Base-by-base conservation (phyloP, 257 asterid genomes). In the Petunia axillaris region DNA sequence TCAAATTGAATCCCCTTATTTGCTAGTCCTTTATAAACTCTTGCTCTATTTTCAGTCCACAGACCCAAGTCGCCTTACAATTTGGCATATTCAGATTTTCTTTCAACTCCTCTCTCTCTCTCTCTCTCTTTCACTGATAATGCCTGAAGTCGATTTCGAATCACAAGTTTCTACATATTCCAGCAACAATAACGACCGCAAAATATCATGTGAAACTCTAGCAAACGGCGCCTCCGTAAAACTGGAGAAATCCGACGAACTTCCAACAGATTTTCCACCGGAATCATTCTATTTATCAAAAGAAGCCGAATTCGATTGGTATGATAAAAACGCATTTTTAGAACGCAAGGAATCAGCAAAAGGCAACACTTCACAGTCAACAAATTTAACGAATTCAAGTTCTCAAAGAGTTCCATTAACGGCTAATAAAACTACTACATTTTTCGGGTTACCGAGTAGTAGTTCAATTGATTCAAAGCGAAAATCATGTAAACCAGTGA, bases 301-400 rank as follows among this genome's bases (percentile, higher is more conserved):
- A 60, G 99, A 93, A 15, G 97, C 95, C 0, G 99, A 90, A 76
- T 87, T 87, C 81, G 98, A 94, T 10, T 94, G 98, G 98, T 91
- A 90, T 80, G 95, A 94, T 64, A 91, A 94, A 2, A 89, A 89
- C 84, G 97, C 97, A 8, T 82, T 92, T 80, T 82, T 82, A 80
- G 98, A 93, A 85, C 88, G 99, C 46, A 93, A 89, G 38, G 94
- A 92, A 5, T 95, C 99, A 2, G 85, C 89, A 3, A 92, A 80
- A 83, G 98, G 82, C 13, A 93, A 25, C 46, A 85, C 82, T 79
- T 81, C 91, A 11, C 82, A 79, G 66, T 76, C 85, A 67, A 35
- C 85, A 0, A 84, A 82, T 57, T 43, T 70, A 80, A 88, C 89
- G n/a, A 88, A 75, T 76, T 83, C 90, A 81, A 90, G 38, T 54